Evolutionary conservation across 2,329 filamentous ascomycete genomes (phyloP), one percentile per base, ranked within the genome.

Genomic region (Metarhizium album): DNA sequence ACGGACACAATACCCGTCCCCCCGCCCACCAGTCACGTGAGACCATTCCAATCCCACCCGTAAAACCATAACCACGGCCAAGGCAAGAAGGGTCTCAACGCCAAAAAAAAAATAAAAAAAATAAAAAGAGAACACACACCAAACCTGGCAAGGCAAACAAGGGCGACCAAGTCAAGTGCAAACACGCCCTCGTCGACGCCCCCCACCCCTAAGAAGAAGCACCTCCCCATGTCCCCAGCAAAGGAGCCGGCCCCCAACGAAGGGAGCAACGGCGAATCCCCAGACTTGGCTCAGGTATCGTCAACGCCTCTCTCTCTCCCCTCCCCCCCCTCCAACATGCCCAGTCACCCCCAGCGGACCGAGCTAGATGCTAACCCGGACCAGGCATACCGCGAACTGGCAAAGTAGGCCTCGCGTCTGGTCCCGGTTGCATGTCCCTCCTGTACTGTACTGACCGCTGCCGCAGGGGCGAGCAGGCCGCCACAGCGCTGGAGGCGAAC

Each of bases 381-480:
- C 4, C 20, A 57, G 55, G 52, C 56, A 14, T 56, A 57, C 47
- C 55, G 51, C 24, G 56, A 59, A 7, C 42, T 59, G 9, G 51
- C 52, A 5, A 58, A 55, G 57, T 59, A 55, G 35, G 31, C n/a
- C 20, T 24, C 37, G 23, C 4, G 8, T 8, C 42, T 2, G n/a
- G 16, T 27, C 22, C 24, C 24, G 14, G 16, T 16, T 13, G 11
- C 8, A 29, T 29, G 3, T 16, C 23, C 27, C 27, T 9, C 27
- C 27, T n/a, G n/a, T n/a, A n/a, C 5, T 4, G 23, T 20, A 45
- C 22, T 45, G 35, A 29, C 31, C 27, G 23, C 24, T 40, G 22
- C 3, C 31, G 37, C 53, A 79, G 75, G 58, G 78, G 78, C 57
- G 78, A 82, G 54, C 72, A 77, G 57, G 67, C 77, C 3, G 78